Percentiles rank a stretch among this genome's conserved stretches.
These are phyloP conservation scores for Talaromyces verruculosus DNA, from an alignment of 2,329 filamentous ascomycete genomes.

Conservation along the genomic window DNA sequence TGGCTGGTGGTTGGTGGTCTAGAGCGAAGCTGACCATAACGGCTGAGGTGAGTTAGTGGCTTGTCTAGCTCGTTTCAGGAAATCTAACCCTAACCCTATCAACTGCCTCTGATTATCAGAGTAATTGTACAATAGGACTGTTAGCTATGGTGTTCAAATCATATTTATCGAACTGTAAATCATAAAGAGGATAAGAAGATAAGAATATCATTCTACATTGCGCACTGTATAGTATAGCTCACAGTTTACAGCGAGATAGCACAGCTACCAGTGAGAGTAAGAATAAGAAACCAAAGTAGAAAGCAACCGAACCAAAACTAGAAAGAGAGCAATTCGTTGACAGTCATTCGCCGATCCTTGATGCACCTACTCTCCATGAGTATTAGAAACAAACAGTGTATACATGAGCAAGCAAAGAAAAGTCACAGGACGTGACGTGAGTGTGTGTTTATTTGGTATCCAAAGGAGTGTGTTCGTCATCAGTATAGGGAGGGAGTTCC, in stretches of 20 bases:
- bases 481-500: slow-evolving; percentile 39
- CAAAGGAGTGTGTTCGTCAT: slow-evolving; percentile 32
- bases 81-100: neutral
- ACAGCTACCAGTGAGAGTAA: slow-evolving; percentile 9
- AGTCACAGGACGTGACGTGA: neutral
- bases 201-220: slow-evolving; percentile 7
- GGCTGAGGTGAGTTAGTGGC: slow-evolving; percentile 10
- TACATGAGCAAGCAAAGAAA: slow-evolving; percentile 1
- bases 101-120: neutral
- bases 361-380: slow-evolving; percentile 20
- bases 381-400: slow-evolving; percentile 10
- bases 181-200: neutral
- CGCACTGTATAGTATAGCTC: neutral
- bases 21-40: neutral
- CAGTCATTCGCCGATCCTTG: slow-evolving; percentile 21
- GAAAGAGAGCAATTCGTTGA: slow-evolving; percentile 10
- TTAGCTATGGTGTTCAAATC: neutral
- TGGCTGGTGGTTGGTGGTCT: slow-evolving; percentile 5
- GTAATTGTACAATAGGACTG: neutral
- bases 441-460: slow-evolving; percentile 35
- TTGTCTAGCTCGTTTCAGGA: slow-evolving; percentile 6
- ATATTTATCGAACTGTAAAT: neutral
- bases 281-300: slow-evolving; percentile 5
- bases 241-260: slow-evolving; percentile 9
- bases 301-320: neutral